A percentile compares a stretch with the other conserved stretches of the same genome.
Evolutionary conservation across 163 green algal genomes (phyloP).

Genomic region (Chlorella variabilis): DNA sequence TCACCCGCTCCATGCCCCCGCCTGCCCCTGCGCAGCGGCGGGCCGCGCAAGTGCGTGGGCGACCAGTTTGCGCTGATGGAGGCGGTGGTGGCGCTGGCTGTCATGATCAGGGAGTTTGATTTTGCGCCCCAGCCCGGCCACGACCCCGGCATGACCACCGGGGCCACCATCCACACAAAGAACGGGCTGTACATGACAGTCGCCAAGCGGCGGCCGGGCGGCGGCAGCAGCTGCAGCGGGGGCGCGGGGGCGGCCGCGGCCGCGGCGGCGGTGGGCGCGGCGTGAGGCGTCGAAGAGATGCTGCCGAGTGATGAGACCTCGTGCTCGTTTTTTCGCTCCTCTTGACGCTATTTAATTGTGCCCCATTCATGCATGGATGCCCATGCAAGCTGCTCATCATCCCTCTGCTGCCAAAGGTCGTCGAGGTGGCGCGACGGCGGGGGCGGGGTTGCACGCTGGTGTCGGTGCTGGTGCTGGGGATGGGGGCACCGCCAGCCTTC

Average conservation of each 20-base stretch:
- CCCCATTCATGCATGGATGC: too few species aligned
- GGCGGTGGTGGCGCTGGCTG: slow-evolving; percentile 84
- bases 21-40: slow-evolving; percentile 69
- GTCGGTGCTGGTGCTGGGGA: too few species aligned
- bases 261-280: slow-evolving; percentile 2
- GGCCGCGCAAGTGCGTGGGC: slow-evolving; percentile 95
- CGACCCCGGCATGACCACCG: slow-evolving; percentile 88
- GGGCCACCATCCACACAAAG: slow-evolving; percentile 98
- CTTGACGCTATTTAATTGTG: too few species aligned
- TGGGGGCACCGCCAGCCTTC: too few species aligned
- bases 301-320: too few species aligned
- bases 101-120: slow-evolving; percentile 89
- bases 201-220: slow-evolving; percentile 28
- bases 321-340: too few species aligned
- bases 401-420: too few species aligned
- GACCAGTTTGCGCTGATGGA: slow-evolving; percentile 98
- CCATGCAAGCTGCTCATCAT: too few species aligned
- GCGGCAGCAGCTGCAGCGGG: not conserved
- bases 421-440: too few species aligned
- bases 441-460: too few species aligned
- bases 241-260: not conserved
- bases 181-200: slow-evolving; percentile 92
- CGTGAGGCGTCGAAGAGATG: too few species aligned
- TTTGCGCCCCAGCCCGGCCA: slow-evolving; percentile 78
- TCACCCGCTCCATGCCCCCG: too few species aligned